Conservation (phyloP, 805 yeast genomes). For the Cyberlindnera euphorbiae region DNA sequence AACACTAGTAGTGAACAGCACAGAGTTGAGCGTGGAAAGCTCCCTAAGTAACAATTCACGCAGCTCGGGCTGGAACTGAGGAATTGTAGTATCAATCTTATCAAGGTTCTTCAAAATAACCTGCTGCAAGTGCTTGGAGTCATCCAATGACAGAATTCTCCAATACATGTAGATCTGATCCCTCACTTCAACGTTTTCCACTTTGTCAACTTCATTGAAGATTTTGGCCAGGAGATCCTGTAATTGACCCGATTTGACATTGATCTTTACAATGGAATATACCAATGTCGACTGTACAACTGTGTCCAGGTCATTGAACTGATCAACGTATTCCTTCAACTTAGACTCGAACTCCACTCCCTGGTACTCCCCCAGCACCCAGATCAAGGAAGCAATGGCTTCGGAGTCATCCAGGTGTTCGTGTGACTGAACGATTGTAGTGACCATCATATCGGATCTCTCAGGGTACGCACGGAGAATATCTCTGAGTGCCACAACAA, state of each 20-base stretch:
- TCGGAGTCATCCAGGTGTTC: constrained; percentile 46
- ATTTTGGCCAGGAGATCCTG: constrained; percentile 48
- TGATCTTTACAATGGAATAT: constrained; percentile 58
- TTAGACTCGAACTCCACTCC: constrained; percentile 49
- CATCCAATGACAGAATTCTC: constrained; percentile 59
- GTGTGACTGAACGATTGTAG: constrained; percentile 45
- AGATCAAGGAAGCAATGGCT: constrained; percentile 51
- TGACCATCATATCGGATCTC: constrained; percentile 45
- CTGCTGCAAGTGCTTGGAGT: constrained; percentile 33
- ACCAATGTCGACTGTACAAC: constrained; percentile 55
- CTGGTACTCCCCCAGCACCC: constrained; percentile 70
- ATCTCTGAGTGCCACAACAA: constrained; percentile 57
- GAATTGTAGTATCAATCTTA: constrained; percentile 65
- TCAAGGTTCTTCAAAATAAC: constrained; percentile 64
- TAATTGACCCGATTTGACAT: constrained; percentile 36
- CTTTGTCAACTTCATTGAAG: constrained; percentile 59
- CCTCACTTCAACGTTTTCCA: constrained; percentile 72
- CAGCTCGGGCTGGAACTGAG: constrained; percentile 62
- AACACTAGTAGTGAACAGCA: constrained; percentile 76
- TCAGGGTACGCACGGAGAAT: constrained; percentile 61
- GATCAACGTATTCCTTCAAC: constrained; percentile 42
- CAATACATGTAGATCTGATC: constrained; percentile 78
- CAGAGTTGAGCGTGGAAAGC: constrained; percentile 80
- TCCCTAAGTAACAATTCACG: constrained; percentile 69
- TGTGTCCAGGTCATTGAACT: constrained; percentile 55